phyloP scores from a whole-genome alignment of 192 early-diverging fungal genomes.

The Backusella australiensis region DNA sequence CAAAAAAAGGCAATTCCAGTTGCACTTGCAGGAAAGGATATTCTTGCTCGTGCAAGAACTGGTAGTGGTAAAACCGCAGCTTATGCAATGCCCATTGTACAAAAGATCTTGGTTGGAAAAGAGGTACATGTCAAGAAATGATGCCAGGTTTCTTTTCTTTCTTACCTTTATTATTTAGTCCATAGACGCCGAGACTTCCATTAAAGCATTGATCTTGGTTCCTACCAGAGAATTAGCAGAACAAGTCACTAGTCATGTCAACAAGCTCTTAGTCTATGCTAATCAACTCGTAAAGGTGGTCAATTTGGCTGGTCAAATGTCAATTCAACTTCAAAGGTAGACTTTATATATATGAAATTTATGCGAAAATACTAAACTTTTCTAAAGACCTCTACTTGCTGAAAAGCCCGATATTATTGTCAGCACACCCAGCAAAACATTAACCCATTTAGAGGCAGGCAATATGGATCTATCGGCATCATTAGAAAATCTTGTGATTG shows the following conservation, averaged over 20 bases:
- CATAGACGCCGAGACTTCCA: slow-evolving; percentile 27
- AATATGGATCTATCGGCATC: slow-evolving; percentile 51
- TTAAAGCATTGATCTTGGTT: slow-evolving; percentile 77
- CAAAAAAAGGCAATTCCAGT: slow-evolving; percentile 89
- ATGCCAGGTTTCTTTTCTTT: not conserved
- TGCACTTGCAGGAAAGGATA: slow-evolving; percentile 89
- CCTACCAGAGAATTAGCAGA: slow-evolving; percentile 95
- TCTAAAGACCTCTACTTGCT: slow-evolving; percentile 67
- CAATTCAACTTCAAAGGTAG: slow-evolving; percentile 56
- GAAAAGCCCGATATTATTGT: slow-evolving; percentile 88
- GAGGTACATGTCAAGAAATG: slow-evolving; percentile 36
- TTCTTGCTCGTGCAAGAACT: slow-evolving; percentile 89
- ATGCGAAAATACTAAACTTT: not conserved
- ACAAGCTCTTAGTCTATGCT: slow-evolving; percentile 73
- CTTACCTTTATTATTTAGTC: not conserved
- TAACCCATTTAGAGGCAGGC: slow-evolving; percentile 68
- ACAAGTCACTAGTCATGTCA: slow-evolving; percentile 80
- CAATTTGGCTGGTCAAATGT: slow-evolving; percentile 63
- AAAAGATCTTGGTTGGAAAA: slow-evolving; percentile 83
- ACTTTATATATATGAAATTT: not conserved
- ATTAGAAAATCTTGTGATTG: slow-evolving; percentile 88
- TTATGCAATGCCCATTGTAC: slow-evolving; percentile 86
- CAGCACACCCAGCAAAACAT: slow-evolving; percentile 79
- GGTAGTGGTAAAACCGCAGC: slow-evolving; percentile 98
- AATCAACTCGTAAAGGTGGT: slow-evolving; percentile 59